A percentile compares a stretch with the other conserved stretches of the same genome.
Evolutionary conservation across 495 filamentous ascomycete genomes (phyloP).

Genomic region (Cercophora sp.): DNA sequence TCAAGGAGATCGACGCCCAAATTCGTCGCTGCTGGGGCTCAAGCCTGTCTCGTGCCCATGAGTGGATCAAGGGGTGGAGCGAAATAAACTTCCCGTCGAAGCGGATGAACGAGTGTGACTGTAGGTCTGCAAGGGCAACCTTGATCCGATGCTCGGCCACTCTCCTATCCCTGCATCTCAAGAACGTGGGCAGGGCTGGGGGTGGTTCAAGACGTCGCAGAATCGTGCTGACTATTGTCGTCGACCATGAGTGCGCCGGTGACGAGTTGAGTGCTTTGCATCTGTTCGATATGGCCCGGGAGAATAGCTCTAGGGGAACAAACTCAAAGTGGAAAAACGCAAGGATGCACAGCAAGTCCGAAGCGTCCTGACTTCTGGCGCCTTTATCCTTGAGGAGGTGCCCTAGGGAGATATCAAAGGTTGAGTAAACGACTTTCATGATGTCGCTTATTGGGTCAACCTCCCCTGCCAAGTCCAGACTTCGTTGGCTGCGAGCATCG

Average conservation of each 20-base stretch:
- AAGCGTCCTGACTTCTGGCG: not conserved
- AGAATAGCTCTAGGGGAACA: constrained; percentile 6
- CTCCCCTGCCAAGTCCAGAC: not conserved
- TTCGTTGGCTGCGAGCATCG: not conserved
- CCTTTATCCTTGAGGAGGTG: not conserved
- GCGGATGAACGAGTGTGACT: constrained; percentile 5
- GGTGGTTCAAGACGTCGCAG: not conserved
- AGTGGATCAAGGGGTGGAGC: constrained; percentile 9
- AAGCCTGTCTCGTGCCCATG: constrained; percentile 6
- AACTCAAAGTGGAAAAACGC: constrained; percentile 10
- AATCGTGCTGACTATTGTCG: not conserved
- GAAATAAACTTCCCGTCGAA: constrained; percentile 7
- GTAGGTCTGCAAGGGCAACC: constrained; percentile 5
- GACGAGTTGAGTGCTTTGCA: not conserved
- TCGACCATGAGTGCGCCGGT: not conserved
- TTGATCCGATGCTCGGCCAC: constrained; percentile 9
- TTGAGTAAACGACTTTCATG: constrained; percentile 5
- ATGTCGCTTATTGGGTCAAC: not conserved
- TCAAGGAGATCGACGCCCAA: constrained; percentile 4
- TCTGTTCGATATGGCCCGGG: not conserved
- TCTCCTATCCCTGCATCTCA: not conserved
- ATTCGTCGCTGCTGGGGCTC: not conserved
- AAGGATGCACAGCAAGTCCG: constrained; percentile 6
- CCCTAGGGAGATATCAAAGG: constrained; percentile 8
- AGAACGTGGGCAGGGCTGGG: not conserved